Conservation (phyloP, 1,139 yeast genomes). For the Saccharomyces hybrid region DNA sequence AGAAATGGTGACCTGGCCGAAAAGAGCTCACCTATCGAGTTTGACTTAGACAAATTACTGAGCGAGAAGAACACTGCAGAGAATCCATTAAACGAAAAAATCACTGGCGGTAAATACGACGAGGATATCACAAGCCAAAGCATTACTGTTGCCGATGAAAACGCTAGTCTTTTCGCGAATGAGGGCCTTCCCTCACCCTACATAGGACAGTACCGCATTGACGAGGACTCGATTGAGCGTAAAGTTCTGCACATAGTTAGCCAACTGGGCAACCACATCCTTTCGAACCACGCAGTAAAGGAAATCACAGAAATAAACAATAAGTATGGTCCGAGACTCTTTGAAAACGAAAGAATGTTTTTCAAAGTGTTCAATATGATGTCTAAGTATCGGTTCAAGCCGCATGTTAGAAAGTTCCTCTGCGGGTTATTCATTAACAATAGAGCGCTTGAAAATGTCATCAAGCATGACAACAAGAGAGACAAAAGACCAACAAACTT, state of each 20-base stretch:
- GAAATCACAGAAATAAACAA: slow-evolving; percentile 52
- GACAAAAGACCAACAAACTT: background rate
- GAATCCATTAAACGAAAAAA: slow-evolving; percentile 14
- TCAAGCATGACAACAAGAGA: slow-evolving; percentile 37
- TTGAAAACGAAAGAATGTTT: slow-evolving; percentile 52
- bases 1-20: slow-evolving; percentile 14
- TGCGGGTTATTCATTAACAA: slow-evolving; percentile 60
- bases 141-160: slow-evolving; percentile 9
- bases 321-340: slow-evolving; percentile 43
- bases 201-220: background rate
- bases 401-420: slow-evolving; percentile 56
- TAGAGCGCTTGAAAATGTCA: slow-evolving; percentile 47
- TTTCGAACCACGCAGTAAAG: slow-evolving; percentile 57
- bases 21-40: slow-evolving; percentile 12
- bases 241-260: slow-evolving; percentile 51
- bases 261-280: slow-evolving; percentile 55
- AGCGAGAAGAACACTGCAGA: slow-evolving; percentile 19
- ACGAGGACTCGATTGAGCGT: slow-evolving; percentile 19
- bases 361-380: slow-evolving; percentile 54
- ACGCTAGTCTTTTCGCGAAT: slow-evolving; percentile 9
- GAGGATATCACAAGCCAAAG: slow-evolving; percentile 12
- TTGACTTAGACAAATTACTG: slow-evolving; percentile 16
- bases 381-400: slow-evolving; percentile 60
- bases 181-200: background rate
- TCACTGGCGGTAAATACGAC: slow-evolving; percentile 7